Evolutionary conservation across 345 rosid species (phyloP), one percentile per base, ranked within the genome.

Genomic region (Eucalyptus curtisii): DNA sequence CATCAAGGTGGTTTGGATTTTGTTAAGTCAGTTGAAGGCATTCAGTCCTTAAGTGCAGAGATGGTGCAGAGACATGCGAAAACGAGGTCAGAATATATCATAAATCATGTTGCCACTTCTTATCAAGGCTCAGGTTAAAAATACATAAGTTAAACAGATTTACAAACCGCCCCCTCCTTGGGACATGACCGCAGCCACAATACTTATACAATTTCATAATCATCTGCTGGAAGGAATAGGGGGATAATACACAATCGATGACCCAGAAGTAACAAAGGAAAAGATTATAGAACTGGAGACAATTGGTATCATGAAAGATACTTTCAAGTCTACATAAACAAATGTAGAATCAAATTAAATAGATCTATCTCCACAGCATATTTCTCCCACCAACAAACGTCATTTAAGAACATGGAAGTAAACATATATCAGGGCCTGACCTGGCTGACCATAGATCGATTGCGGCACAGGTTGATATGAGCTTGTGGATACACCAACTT

Each of bases 401-500:
- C 53, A 55, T 49, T 57, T 50, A 81, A 61, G 55, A 20, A 44
- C 25, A 64, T 6, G 33, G 30, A 52, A 42, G 42, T 1, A n/a
- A 40, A 27, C 37, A 64, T 47, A 16, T 44, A 59, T 59, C 27
- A 87, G 48, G 48, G 25, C 42, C 94, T 90, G 91, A 95, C 98
- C 90, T 55, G 92, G 93, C 81, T 91, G 93, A 87, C 91, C 87
- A 90, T 84, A 93, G 87, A 84, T 88, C 45, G 94, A 86, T 61
- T 92, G 48, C 52, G 93, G 93, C 84, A 92, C 49, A 44, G 94
- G 90, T 61, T 92, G 95, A 84, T 89, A 93, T 88, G 93, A 87
- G 90, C 93, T 94, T 88, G 92, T 86, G 89, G 89, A 90, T 48
- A 92, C 85, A 88, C 93, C 95, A 90, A 93, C 71, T 90, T 89